Conservation (phyloP, 1,284 basidiomycete genomes). For the Vanrija pseudolonga region DNA sequence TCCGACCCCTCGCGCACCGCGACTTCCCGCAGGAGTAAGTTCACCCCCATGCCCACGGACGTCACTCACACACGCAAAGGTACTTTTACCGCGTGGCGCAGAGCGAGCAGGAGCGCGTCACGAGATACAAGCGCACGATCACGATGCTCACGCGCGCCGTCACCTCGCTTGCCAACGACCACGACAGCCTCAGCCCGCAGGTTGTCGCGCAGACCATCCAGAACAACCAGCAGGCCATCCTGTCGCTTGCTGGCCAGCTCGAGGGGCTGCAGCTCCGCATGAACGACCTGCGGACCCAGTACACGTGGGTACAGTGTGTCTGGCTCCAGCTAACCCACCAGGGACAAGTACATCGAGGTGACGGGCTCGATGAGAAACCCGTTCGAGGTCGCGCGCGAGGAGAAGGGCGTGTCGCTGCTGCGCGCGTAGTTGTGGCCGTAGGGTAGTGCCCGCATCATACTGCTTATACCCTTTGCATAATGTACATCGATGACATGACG, state of each 20-base stretch:
- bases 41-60: background rate
- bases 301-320: constrained; percentile 24
- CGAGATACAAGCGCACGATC: constrained; percentile 39
- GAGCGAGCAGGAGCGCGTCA: constrained; percentile 34
- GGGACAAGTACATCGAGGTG: constrained; percentile 35
- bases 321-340: background rate
- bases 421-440: constrained; percentile 1
- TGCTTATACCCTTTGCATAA: no score
- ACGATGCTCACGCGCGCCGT: constrained; percentile 36
- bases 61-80: constrained; percentile 8
- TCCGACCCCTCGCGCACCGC: constrained; percentile 33
- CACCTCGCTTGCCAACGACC: constrained; percentile 27
- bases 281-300: constrained; percentile 28
- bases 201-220: constrained; percentile 43
- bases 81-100: constrained; percentile 34
- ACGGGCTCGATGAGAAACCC: constrained; percentile 42
- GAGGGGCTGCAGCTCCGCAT: constrained; percentile 36
- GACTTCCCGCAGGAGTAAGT: constrained; percentile 43
- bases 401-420: constrained; percentile 24
- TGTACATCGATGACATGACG: no score
- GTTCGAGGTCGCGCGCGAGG: constrained; percentile 44
- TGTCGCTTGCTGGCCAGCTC: constrained; percentile 37
- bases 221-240: constrained; percentile 41
- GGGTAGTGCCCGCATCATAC: no score
- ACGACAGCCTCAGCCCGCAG: constrained; percentile 35